These are phyloP conservation scores for Canavalia ensiformis DNA, from an alignment of 306 rosid species.

Conservation along the genomic window DNA sequence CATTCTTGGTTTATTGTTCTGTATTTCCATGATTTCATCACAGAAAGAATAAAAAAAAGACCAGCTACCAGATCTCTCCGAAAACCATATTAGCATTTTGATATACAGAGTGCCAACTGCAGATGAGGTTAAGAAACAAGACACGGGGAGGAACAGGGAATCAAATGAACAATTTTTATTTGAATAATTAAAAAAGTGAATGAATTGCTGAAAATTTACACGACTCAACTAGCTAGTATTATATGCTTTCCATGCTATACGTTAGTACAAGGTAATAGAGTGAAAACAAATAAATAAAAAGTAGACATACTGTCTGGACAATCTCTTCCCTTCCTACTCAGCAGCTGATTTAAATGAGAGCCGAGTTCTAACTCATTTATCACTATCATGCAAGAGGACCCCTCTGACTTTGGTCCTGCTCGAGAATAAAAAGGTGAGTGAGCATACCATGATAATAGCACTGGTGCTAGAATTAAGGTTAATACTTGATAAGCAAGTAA, in stretches of 20 bases:
- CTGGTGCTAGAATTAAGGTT: not conserved
- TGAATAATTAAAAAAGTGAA: conserved; percentile 30
- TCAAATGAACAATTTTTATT: conserved; percentile 42
- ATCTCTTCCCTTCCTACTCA: conserved; percentile 26
- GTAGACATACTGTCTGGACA: conserved; percentile 4
- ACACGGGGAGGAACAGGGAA: conserved; percentile 1
- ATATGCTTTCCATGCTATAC: conserved; percentile 15
- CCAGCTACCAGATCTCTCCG: too few species aligned
- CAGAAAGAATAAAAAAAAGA: too few species aligned
- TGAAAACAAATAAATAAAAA: conserved; percentile 29
- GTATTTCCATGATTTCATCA: too few species aligned
- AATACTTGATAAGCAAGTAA: not conserved
- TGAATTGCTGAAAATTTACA: not conserved
- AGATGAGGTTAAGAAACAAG: not conserved
- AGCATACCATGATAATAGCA: conserved; percentile 1
- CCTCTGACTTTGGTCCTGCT: conserved; percentile 86
- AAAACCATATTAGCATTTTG: too few species aligned
- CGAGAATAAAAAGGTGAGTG: conserved; percentile 34
- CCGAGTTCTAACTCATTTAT: conserved; percentile 35
- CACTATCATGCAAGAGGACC: conserved; percentile 70
- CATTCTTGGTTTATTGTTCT: not conserved
- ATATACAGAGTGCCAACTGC: too few species aligned
- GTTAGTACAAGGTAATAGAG: conserved; percentile 14
- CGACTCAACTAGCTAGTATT: conserved; percentile 1
- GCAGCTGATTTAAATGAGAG: conserved; percentile 11